These are phyloP conservation scores for Cystobasidium slooffiae DNA, from an alignment of 1,284 basidiomycete species.

Conservation along the genomic window DNA sequence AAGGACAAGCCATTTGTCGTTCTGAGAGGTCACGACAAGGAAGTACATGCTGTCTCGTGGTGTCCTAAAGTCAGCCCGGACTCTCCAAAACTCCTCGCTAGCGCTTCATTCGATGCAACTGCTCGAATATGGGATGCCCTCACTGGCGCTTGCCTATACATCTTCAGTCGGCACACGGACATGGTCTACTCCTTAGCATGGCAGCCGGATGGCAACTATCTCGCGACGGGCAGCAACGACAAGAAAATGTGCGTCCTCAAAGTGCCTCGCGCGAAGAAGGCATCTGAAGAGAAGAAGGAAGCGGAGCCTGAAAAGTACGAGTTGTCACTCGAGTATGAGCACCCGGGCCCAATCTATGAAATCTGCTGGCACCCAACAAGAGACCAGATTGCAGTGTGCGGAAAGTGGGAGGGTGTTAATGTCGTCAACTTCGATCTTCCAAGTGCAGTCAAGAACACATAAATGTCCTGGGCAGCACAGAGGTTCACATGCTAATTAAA, in stretches of 20 bases:
- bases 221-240: slow-evolving; percentile 53
- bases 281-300: slow-evolving; percentile 36
- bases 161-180: slow-evolving; percentile 61
- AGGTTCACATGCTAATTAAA: background rate
- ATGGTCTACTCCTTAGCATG: slow-evolving; percentile 52
- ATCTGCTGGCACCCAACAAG: slow-evolving; percentile 51
- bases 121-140: slow-evolving; percentile 75
- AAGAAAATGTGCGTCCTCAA: slow-evolving; percentile 48
- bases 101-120: slow-evolving; percentile 75
- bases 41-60: slow-evolving; percentile 74
- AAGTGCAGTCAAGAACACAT: background rate
- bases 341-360: slow-evolving; percentile 51
- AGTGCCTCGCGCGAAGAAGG: slow-evolving; percentile 43
- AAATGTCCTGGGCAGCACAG: background rate
- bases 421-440: slow-evolving; percentile 46
- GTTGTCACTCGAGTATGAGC: slow-evolving; percentile 49
- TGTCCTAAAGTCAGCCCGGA: slow-evolving; percentile 64
- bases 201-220: slow-evolving; percentile 48
- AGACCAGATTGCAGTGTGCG: slow-evolving; percentile 51
- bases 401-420: slow-evolving; percentile 46
- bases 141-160: slow-evolving; percentile 70
- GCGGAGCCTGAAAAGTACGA: slow-evolving; percentile 17
- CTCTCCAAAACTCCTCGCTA: slow-evolving; percentile 65
- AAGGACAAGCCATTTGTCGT: slow-evolving; percentile 45
- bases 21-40: slow-evolving; percentile 64